Percentiles rank a stretch among this genome's conserved stretches.
Conservation (phyloP, 768 basidiomycete species). For the Tylopilus subfusipes region DNA sequence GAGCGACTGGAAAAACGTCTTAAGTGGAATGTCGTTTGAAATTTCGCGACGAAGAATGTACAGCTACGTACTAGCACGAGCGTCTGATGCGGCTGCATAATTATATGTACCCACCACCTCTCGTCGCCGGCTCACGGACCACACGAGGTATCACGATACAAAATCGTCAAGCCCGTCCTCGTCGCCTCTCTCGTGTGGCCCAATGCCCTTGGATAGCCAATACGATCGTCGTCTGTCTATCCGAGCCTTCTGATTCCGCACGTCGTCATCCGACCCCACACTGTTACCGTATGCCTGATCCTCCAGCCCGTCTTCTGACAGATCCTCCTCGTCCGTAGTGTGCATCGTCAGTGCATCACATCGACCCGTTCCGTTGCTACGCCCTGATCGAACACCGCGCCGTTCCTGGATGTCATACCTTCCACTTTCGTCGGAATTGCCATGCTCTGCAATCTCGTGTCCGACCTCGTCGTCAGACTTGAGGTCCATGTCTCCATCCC, state of each 20-base stretch:
- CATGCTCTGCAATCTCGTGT: constrained; percentile 3
- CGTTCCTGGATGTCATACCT: constrained; percentile 52
- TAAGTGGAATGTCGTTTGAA: constrained; percentile 1
- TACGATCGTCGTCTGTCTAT: constrained; percentile 40
- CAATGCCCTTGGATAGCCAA: constrained; percentile 56
- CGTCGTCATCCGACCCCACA: constrained; percentile 26
- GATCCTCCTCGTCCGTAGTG: constrained; percentile 45
- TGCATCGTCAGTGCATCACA: constrained; percentile 44
- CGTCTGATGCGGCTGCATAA: not conserved
- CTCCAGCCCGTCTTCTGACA: constrained; percentile 29
- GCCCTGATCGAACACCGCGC: constrained; percentile 44
- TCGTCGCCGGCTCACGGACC: not conserved
- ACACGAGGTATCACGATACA: not conserved
- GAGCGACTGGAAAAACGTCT: not conserved
- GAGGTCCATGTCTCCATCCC: constrained; percentile 38
- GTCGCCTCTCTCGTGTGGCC: constrained; percentile 24
- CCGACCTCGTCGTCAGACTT: constrained; percentile 22
- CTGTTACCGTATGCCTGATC: constrained; percentile 22
- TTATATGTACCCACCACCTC: not conserved
- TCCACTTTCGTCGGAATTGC: constrained; percentile 50
- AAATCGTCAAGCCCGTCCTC: constrained; percentile 3
- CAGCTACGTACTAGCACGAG: not conserved
- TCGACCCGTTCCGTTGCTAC: constrained; percentile 35
- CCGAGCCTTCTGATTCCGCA: constrained; percentile 1
- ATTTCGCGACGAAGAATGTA: constrained; percentile 30